Evolutionary conservation across 164 flowering plant genomes (phyloP).

Genomic region (Tetrastigma voinierianum): DNA sequence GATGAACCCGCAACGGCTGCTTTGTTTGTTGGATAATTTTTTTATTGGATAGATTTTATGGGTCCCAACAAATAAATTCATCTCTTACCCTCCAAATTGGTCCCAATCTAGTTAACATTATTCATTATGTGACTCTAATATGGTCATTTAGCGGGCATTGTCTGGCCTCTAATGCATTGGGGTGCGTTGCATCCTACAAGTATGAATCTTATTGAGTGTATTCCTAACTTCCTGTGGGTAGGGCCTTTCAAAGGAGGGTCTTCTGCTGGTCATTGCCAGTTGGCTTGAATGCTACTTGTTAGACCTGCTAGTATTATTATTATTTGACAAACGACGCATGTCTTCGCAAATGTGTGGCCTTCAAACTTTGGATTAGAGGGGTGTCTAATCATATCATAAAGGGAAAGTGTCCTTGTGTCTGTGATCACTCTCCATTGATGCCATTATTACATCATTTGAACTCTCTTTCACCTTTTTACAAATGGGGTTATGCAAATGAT

Average conservation of each 20-base stretch:
- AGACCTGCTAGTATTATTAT: background rate
- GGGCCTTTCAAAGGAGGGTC: too few species aligned
- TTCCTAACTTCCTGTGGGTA: too few species aligned
- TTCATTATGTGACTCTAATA: background rate
- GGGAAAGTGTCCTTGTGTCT: too few species aligned
- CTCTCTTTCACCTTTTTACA: background rate
- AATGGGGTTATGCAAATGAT: too few species aligned
- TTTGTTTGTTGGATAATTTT: background rate
- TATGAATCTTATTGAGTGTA: too few species aligned
- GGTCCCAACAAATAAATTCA: background rate
- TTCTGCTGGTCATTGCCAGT: too few species aligned
- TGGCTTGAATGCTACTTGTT: background rate
- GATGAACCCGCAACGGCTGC: background rate
- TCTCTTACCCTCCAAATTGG: background rate
- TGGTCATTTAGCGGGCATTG: background rate
- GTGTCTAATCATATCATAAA: too few species aligned
- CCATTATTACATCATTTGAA: background rate
- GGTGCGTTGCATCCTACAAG: too few species aligned
- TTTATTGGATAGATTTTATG: conserved; percentile 2
- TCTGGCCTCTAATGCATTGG: background rate
- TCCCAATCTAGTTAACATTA: background rate
- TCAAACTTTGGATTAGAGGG: too few species aligned
- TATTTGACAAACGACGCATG: too few species aligned
- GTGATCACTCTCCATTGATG: background rate
- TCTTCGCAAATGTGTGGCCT: too few species aligned